Percentiles rank a stretch among this genome's conserved stretches.
phyloP scores from a whole-genome alignment of 805 yeast species.

The Yamadazyma kitorensis region DNA sequence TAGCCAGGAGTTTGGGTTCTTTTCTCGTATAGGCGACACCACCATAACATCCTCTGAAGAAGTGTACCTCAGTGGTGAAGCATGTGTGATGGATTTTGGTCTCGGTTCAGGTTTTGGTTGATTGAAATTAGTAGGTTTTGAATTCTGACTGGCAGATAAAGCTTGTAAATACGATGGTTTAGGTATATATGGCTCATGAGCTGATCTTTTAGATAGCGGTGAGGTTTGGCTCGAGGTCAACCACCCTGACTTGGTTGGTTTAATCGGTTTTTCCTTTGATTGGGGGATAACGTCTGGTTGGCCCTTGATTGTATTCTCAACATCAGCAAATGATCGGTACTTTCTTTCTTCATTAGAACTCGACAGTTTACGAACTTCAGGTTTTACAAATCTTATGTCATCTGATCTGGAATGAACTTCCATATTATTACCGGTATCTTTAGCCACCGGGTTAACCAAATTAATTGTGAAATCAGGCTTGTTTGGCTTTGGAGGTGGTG shows the following conservation, averaged over 20 bases:
- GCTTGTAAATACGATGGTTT: constrained; percentile 14
- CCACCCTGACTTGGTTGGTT: constrained; percentile 15
- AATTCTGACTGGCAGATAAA: constrained; percentile 11
- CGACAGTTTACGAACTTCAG: neutral
- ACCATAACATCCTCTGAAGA: constrained; percentile 1
- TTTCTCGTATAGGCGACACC: constrained; percentile 5
- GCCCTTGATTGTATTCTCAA: constrained; percentile 19
- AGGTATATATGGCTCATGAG: constrained; percentile 2
- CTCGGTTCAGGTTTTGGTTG: constrained; percentile 1
- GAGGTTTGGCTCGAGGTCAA: constrained; percentile 7
- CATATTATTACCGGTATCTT: neutral
- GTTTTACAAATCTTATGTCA: neutral
- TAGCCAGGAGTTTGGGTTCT: constrained; percentile 7
- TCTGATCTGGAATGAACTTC: neutral
- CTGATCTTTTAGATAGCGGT: constrained; percentile 3
- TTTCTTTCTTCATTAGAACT: neutral
- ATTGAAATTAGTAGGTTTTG: constrained; percentile 4
- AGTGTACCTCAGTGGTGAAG: too few relatives aligned
- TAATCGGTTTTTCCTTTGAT: constrained; percentile 8
- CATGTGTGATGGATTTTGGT: neutral
- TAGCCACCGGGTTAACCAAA: constrained; percentile 18
- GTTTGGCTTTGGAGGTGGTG: constrained; percentile 3
- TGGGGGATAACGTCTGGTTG: too few relatives aligned
- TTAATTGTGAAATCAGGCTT: constrained; percentile 13
- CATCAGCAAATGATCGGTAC: constrained; percentile 19